These are phyloP conservation scores for Actinidia chinensis DNA, from an alignment of 179 eudicot species.

Conservation along the genomic window DNA sequence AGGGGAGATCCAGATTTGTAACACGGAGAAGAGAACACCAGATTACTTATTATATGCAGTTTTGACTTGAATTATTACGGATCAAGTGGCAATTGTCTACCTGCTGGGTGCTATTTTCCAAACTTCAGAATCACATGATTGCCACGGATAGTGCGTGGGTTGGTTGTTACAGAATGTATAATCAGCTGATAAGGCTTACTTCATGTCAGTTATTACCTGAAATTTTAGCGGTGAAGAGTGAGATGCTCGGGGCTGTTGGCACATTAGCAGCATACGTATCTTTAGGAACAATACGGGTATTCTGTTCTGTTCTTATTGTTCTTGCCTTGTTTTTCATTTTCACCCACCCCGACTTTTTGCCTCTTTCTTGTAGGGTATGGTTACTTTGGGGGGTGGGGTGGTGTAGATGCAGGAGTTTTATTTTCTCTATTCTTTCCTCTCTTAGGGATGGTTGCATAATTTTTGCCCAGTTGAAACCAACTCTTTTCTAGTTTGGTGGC, in stretches of 20 bases:
- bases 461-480: background rate
- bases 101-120: background rate
- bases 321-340: background rate
- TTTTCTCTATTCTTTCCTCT: background rate
- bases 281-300: background rate
- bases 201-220: slow-evolving; percentile 12
- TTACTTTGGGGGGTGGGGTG: slow-evolving; percentile 4
- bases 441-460: background rate
- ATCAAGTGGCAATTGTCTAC: background rate
- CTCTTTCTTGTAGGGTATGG: background rate
- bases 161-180: background rate
- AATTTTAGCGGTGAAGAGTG: background rate
- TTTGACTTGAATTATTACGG: slow-evolving; percentile 20
- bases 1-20: slow-evolving; percentile 96
- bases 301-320: background rate
- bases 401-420: slow-evolving; percentile 6
- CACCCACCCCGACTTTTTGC: background rate
- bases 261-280: background rate
- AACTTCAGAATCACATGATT: background rate
- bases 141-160: background rate
- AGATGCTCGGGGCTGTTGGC: background rate
- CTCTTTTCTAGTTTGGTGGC: background rate
- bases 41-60: slow-evolving; percentile 70
- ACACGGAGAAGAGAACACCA: slow-evolving; percentile 86
- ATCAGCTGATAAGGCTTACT: slow-evolving; percentile 9